Base-by-base conservation (phyloP, 1,284 basidiomycete genomes). In the Sphagnurus paluster region DNA sequence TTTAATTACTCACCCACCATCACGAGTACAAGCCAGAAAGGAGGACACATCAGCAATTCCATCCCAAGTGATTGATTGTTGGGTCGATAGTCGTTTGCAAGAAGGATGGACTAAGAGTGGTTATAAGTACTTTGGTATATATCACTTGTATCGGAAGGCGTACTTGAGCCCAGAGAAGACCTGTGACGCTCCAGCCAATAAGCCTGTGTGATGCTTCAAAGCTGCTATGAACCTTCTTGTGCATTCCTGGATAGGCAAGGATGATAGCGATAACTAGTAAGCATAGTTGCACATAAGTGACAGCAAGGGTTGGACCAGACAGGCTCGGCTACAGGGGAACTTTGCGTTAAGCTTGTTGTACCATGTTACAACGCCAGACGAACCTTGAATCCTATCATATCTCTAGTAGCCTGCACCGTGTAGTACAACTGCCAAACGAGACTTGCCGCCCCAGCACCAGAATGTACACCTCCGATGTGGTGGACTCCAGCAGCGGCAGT, bases 201-300 rank as follows among this genome's bases (percentile, higher is more conserved):
- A 79, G 79, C 39, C 79, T 75, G 59, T 82, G 80, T 6, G 72
- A 70, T 26, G 67, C 68, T 59, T 82, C 78, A 54, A 80, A 81
- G 25, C 63, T 68, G 54, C 80, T 71, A 60, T 80, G 79, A 42
- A 68, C 62, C 36, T 71, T 70, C 33, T 59, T 61, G 34, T 78
- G 70, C 50, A 79, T 61, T n/a, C 65, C 63, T 0, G 79, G 78
- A 54, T 76, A 71, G 2, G 79, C 77, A 52, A 79, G 76, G 10
- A 70, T 51, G 16, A 78, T 67, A 48, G 80, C 77, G 14, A 69
- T 68, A 14, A 78, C 33, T 14, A 83, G 62, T 7, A 80, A 63
- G 6, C 70, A 49, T 21, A 82, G 58, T 37, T 81, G 75, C 49
- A 70, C 63, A 52, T 80, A 82, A 13, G 80, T 77, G 26, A 81